Percentiles rank a stretch among this genome's conserved stretches.
Conservation (phyloP, 331 rosid genomes). For the Spiraea crenata region DNA sequence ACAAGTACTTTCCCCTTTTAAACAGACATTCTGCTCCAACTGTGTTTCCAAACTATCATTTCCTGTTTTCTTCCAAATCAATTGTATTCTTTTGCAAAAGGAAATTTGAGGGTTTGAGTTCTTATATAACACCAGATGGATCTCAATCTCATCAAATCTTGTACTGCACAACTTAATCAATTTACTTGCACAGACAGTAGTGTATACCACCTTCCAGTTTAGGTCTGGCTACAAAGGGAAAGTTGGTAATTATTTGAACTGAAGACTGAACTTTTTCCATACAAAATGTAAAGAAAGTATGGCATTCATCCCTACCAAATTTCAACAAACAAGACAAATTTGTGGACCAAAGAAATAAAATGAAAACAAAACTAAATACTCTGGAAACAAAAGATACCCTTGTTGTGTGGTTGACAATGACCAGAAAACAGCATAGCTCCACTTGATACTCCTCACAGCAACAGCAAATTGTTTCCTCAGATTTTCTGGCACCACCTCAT, state of each 20-base stretch:
- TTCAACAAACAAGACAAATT: constrained; percentile 9
- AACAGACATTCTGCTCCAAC: background rate
- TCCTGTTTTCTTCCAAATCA: background rate
- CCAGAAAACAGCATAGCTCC: constrained; percentile 97
- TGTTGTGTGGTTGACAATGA: constrained; percentile 55
- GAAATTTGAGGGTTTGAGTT: background rate
- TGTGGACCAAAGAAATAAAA: background rate
- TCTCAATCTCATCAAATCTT: background rate
- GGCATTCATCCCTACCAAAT: background rate
- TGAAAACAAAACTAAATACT: background rate
- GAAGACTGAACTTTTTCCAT: background rate
- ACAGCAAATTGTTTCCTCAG: constrained; percentile 67
- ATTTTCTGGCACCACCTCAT: constrained; percentile 42
- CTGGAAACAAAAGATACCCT: constrained; percentile 43
- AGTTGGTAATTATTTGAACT: background rate
- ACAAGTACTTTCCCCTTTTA: background rate
- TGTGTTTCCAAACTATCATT: background rate
- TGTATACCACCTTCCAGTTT: background rate
- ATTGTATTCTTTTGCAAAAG: background rate
- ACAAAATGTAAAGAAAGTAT: background rate
- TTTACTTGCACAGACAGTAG: background rate
- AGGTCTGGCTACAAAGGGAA: background rate
- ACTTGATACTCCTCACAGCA: constrained; percentile 73
- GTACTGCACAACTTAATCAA: background rate
- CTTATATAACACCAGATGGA: background rate